Percentiles rank a stretch among this genome's conserved stretches.
Evolutionary conservation across 805 yeast species (phyloP).

Genomic region (Candida lessepsii): DNA sequence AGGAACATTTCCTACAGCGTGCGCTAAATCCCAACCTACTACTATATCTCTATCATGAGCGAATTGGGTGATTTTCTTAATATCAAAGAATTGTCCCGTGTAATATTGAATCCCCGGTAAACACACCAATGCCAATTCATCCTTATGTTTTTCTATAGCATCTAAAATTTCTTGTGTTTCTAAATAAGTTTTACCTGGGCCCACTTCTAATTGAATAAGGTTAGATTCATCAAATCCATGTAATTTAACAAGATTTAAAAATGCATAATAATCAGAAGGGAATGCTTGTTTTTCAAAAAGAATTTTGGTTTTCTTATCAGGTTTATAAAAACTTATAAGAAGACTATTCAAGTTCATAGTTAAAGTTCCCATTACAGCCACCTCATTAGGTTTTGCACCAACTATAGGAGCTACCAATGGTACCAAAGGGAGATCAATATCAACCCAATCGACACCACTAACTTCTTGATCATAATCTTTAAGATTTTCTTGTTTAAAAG

Average conservation of each 20-base stretch:
- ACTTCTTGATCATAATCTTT: constrained; percentile 35
- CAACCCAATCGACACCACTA: constrained; percentile 56
- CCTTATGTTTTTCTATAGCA: constrained; percentile 53
- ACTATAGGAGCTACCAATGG: constrained; percentile 70
- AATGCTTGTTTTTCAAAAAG: constrained; percentile 84
- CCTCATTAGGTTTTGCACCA: constrained; percentile 75
- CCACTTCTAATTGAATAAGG: constrained; percentile 63
- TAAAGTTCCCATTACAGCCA: constrained; percentile 83
- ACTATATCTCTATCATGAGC: constrained; percentile 54
- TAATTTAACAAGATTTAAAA: constrained; percentile 66
- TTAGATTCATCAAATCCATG: constrained; percentile 55
- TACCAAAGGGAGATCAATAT: constrained; percentile 74
- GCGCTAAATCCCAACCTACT: constrained; percentile 96
- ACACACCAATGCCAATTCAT: constrained; percentile 68
- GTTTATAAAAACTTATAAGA: constrained; percentile 71
- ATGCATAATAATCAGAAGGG: constrained; percentile 90
- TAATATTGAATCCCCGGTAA: constrained; percentile 90
- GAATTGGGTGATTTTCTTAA: constrained; percentile 61
- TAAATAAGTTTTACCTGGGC: constrained; percentile 54
- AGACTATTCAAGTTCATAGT: constrained; percentile 80
- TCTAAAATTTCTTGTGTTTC: constrained; percentile 62
- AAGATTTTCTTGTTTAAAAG: constrained; percentile 33
- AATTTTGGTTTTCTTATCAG: constrained; percentile 60
- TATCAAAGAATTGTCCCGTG: constrained; percentile 85
- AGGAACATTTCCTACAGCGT: constrained; percentile 86